Evolutionary conservation across 2,329 filamentous ascomycete species (phyloP).

Genomic region (Colletotrichum sp.): DNA sequence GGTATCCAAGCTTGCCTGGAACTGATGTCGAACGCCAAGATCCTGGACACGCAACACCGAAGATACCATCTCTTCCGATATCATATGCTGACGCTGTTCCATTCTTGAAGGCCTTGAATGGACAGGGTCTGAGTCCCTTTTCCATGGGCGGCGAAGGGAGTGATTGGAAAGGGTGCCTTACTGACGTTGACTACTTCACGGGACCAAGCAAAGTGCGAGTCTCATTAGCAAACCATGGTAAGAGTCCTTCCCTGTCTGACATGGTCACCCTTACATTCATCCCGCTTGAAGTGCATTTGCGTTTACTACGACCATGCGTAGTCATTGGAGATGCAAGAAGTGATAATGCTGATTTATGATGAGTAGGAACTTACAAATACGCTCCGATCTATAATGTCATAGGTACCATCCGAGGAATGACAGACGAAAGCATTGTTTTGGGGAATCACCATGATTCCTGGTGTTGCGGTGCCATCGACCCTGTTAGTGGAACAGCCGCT

Average conservation of each 20-base stretch:
- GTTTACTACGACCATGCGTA: neutral
- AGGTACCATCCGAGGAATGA: neutral
- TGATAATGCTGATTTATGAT: accelerated
- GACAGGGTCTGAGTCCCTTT: neutral
- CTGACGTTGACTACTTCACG: neutral
- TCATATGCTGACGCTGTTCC: neutral
- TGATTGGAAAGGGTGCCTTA: neutral
- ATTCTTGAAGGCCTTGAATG: neutral
- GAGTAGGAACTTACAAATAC: neutral
- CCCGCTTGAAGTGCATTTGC: neutral
- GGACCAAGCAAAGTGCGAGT: neutral
- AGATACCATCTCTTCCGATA: neutral
- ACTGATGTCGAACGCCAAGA: constrained; percentile 58
- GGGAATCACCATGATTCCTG: neutral
- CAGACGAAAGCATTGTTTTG: neutral
- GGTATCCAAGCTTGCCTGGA: constrained; percentile 74
- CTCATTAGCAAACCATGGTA: neutral
- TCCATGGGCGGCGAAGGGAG: neutral
- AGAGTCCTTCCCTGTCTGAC: neutral
- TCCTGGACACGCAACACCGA: constrained; percentile 29
- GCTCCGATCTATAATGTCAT: neutral
- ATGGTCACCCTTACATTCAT: neutral
- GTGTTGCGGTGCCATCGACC: neutral
- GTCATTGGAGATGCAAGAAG: neutral
- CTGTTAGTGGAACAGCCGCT: neutral